Conservation (phyloP, 148 eudicot species). For the Nepenthes mirabilis region DNA sequence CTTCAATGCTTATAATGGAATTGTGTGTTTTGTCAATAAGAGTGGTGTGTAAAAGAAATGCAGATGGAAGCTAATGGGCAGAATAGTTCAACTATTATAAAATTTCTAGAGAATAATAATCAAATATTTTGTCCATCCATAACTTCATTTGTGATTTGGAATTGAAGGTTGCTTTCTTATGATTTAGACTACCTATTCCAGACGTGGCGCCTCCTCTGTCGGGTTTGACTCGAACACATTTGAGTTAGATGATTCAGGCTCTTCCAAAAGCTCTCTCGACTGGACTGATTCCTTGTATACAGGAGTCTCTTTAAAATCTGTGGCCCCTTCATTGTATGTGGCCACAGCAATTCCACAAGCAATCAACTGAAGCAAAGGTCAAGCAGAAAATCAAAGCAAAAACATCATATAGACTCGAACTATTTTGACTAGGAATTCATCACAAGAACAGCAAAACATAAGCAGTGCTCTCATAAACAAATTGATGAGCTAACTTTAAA, state of each 20-base stretch:
- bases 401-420: not conserved
- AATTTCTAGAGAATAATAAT: too few species aligned
- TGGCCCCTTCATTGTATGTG: slow-evolving; percentile 91
- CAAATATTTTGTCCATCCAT: not conserved
- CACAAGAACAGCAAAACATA: too few species aligned
- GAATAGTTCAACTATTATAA: not conserved
- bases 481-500: too few species aligned
- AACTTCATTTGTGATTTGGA: not conserved
- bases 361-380: slow-evolving; percentile 34
- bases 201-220: slow-evolving; percentile 74
- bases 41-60: slow-evolving; percentile 4
- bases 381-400: not conserved
- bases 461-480: not conserved
- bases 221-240: slow-evolving; percentile 89
- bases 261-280: slow-evolving; percentile 61
- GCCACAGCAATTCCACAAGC: slow-evolving; percentile 87
- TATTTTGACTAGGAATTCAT: too few species aligned
- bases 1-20: slow-evolving; percentile 1
- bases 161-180: slow-evolving; percentile 3
- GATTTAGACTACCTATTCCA: slow-evolving; percentile 32
- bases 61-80: slow-evolving; percentile 4
- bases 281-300: slow-evolving; percentile 80
- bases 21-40: not conserved
- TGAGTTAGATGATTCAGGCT: slow-evolving; percentile 48
- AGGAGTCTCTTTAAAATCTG: slow-evolving; percentile 83